These are phyloP conservation scores for Ophiostoma ulmi DNA, from an alignment of 2,329 filamentous ascomycete species.

Conservation along the genomic window DNA sequence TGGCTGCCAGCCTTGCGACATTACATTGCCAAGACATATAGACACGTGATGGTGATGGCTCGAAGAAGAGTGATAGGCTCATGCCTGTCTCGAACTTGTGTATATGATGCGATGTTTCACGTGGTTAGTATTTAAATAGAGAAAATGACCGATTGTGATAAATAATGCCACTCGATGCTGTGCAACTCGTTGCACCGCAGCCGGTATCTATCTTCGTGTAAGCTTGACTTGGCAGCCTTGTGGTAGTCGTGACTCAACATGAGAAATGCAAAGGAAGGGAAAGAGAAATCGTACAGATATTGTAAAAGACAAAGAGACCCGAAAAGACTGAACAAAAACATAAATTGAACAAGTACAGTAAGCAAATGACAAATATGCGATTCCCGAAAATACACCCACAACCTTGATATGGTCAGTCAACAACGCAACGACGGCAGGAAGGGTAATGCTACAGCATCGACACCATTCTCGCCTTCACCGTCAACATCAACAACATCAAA, in stretches of 20 bases:
- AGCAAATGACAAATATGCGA: neutral
- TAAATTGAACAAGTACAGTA: neutral
- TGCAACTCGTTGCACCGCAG: neutral
- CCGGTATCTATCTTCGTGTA: neutral
- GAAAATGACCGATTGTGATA: too few relatives aligned
- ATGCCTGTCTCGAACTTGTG: neutral
- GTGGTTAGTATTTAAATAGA: too few relatives aligned
- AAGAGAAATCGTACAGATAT: neutral
- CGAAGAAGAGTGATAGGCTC: neutral
- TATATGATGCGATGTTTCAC: neutral
- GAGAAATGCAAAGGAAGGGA: neutral
- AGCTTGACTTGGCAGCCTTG: neutral
- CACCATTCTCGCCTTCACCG: neutral
- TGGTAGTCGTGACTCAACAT: neutral
- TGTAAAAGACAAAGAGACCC: too few relatives aligned
- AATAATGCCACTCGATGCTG: too few relatives aligned
- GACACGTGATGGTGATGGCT: neutral
- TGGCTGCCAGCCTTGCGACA: constrained; percentile 3
- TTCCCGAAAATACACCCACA: neutral
- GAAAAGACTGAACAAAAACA: neutral
- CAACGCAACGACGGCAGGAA: neutral
- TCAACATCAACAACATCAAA: neutral
- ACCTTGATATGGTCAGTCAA: neutral
- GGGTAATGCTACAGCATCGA: neutral
- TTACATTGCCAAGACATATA: neutral